phyloP scores from a whole-genome alignment of 2,329 filamentous ascomycete genomes.

The Arthrobotrys entomopaga region DNA sequence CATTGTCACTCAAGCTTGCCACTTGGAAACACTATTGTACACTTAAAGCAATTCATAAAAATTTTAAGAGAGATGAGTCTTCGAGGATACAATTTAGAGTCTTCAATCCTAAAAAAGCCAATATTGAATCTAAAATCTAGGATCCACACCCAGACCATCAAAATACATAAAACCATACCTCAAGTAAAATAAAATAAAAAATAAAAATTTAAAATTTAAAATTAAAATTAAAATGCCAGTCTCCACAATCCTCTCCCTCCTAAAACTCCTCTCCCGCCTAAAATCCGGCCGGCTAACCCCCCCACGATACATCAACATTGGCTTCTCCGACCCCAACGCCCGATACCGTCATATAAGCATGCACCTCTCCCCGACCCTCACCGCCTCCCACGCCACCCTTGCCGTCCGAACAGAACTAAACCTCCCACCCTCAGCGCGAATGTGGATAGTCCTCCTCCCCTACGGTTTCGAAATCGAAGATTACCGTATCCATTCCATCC shows the following conservation, averaged over 20 bases:
- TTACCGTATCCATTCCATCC: conserved; percentile 9
- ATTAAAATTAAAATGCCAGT: conserved; percentile 32
- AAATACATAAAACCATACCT: too few species aligned
- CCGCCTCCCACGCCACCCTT: conserved; percentile 3
- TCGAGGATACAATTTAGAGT: too few species aligned
- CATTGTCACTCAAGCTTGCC: too few species aligned
- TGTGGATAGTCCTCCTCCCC: conserved; percentile 25
- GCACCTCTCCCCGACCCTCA: conserved; percentile 12
- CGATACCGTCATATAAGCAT: conserved; percentile 14
- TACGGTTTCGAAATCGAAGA: conserved; percentile 34
- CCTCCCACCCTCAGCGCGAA: not conserved
- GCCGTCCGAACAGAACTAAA: conserved; percentile 18
- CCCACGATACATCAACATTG: conserved; percentile 25
- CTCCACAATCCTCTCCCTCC: conserved; percentile 8
- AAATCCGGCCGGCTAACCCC: not conserved
- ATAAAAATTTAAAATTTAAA: too few species aligned
- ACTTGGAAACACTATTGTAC: too few species aligned
- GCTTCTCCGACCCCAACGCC: conserved; percentile 13
- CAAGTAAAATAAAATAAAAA: too few species aligned
- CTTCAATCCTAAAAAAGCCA: too few species aligned
- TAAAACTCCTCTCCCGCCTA: conserved; percentile 23
- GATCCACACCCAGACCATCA: too few species aligned
- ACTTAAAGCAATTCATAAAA: too few species aligned
- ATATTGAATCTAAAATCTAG: too few species aligned
- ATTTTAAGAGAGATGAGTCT: too few species aligned